A percentile compares a stretch with the other conserved stretches of the same genome.
Conservation (phyloP, 352 stramenopile species). For the Phytophthora capsici region DNA sequence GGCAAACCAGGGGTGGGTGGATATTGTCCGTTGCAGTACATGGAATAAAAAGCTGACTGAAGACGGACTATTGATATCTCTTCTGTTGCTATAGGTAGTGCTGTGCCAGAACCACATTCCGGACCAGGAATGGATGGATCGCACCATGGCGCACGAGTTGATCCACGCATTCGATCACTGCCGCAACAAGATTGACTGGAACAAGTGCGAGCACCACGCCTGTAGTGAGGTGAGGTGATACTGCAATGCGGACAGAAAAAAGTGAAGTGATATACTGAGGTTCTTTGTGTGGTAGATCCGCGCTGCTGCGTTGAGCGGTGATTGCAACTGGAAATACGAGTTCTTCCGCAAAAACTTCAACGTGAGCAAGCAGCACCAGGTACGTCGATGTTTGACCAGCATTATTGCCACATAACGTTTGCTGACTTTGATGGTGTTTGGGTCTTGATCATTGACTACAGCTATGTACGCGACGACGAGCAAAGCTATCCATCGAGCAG, state of each 20-base stretch:
- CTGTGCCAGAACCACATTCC: conserved; percentile 92
- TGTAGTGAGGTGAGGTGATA: conserved; percentile 84
- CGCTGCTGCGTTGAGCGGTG: conserved; percentile 81
- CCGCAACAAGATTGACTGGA: conserved; percentile 93
- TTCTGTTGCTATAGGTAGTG: conserved; percentile 57
- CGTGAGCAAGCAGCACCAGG: conserved; percentile 89
- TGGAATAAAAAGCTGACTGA: not conserved
- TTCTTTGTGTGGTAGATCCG: conserved; percentile 48
- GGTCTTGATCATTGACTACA: conserved; percentile 17
- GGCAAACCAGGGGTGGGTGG: conserved; percentile 65
- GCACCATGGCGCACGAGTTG: conserved; percentile 93
- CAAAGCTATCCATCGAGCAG: conserved; percentile 84
- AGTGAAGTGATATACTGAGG: not conserved
- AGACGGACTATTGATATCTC: not conserved
- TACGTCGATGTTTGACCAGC: conserved; percentile 19
- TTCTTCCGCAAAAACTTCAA: conserved; percentile 93
- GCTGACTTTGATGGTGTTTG: conserved; percentile 5
- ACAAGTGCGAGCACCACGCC: conserved; percentile 92
- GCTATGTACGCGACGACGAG: conserved; percentile 90
- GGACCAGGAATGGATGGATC: conserved; percentile 93
- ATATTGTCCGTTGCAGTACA: not conserved
- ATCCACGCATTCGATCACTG: conserved; percentile 95
- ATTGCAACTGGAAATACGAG: conserved; percentile 93
- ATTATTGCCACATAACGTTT: not conserved
- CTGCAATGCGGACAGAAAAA: not conserved